Evolutionary conservation across 139 green algal species (phyloP).

Genomic region (Eudorina sp.): DNA sequence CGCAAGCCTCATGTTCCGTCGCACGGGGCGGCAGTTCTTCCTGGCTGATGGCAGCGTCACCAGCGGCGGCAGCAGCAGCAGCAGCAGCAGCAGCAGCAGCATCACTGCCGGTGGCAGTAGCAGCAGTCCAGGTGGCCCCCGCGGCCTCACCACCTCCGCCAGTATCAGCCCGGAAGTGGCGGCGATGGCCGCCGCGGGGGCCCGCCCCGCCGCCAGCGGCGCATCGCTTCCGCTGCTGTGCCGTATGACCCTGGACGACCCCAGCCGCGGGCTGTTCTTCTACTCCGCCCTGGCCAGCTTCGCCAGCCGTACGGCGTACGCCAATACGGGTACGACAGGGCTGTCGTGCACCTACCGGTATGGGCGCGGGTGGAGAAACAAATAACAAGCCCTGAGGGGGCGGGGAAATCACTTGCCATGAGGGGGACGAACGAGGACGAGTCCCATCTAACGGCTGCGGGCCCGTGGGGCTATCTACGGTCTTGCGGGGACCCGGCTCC

Average conservation of each 20-base stretch:
- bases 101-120: background rate
- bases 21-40: conserved; percentile 71
- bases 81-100: background rate
- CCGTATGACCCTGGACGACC: conserved; percentile 71
- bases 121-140: background rate
- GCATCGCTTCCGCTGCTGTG: conserved; percentile 59
- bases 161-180: background rate
- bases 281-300: conserved; percentile 77
- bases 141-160: background rate
- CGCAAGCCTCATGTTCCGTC: conserved; percentile 57
- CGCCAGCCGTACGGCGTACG: conserved; percentile 78
- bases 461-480: no score
- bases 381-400: no score
- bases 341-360: no score
- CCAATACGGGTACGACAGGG: conserved; percentile 68
- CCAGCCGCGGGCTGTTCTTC: conserved; percentile 65
- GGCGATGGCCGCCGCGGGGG: background rate
- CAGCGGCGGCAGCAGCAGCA: background rate
- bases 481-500: no score
- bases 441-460: no score
- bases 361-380: no score
- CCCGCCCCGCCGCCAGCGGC: background rate
- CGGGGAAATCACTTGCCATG: no score
- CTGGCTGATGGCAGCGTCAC: conserved; percentile 50
- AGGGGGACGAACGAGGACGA: no score